Percentiles rank a stretch among this genome's conserved stretches.
These are phyloP conservation scores for Claviceps paspali DNA, from an alignment of 2,329 filamentous ascomycete species.

Conservation along the genomic window DNA sequence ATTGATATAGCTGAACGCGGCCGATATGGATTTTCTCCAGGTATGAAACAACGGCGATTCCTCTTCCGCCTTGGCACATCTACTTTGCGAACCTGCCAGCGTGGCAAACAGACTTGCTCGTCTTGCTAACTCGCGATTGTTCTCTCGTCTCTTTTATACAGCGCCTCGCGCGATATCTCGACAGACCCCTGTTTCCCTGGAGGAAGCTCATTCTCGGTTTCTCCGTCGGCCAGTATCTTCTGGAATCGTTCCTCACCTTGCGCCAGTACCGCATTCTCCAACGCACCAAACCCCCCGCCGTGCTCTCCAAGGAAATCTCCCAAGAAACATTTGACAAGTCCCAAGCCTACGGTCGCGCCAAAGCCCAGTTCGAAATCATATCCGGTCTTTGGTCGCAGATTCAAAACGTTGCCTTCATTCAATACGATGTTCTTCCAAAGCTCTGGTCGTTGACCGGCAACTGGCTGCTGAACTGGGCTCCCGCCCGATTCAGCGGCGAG, in stretches of 20 bases:
- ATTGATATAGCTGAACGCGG: constrained; percentile 1
- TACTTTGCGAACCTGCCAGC: too few species aligned
- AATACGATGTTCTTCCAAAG: constrained; percentile 79
- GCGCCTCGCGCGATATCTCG: constrained; percentile 71
- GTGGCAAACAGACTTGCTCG: too few species aligned
- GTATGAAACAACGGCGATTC: too few species aligned
- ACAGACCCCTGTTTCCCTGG: constrained; percentile 90
- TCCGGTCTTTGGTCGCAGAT: constrained; percentile 71
- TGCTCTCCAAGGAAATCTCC: constrained; percentile 75
- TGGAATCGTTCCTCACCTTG: constrained; percentile 78
- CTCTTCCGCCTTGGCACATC: too few species aligned
- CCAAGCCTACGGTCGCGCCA: constrained; percentile 90
- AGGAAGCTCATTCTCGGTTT: constrained; percentile 93
- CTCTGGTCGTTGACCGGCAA: constrained; percentile 73
- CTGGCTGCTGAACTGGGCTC: constrained; percentile 58
- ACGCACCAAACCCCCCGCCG: constrained; percentile 65
- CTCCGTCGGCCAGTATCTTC: constrained; percentile 75
- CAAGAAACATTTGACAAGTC: constrained; percentile 88
- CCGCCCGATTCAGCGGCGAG: constrained; percentile 70
- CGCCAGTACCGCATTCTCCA: constrained; percentile 84
- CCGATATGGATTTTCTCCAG: constrained; percentile 33
- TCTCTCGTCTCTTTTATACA: constrained; percentile 16
- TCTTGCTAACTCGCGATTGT: too few species aligned
- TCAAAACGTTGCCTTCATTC: constrained; percentile 79
- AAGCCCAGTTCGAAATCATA: constrained; percentile 77